A percentile compares a stretch with the other conserved stretches of the same genome.
These are phyloP conservation scores for Aspergillus jensenii DNA, from an alignment of 2,329 filamentous ascomycete species.

Conservation along the genomic window DNA sequence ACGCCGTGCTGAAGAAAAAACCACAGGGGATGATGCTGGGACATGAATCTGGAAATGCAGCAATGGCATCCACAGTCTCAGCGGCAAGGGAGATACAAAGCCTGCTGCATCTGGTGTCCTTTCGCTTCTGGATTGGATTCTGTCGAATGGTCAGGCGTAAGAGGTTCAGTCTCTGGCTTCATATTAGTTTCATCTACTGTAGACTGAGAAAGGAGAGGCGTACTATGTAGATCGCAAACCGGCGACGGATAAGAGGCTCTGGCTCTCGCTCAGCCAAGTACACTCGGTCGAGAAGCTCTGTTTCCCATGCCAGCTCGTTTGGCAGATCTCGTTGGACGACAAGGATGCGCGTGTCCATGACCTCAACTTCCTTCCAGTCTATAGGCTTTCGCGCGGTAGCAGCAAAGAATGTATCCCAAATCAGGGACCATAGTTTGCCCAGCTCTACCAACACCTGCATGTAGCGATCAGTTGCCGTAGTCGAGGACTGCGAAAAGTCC, in stretches of 20 bases:
- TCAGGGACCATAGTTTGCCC: background rate
- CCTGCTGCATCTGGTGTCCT: background rate
- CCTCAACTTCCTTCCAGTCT: background rate
- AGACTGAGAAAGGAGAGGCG: background rate
- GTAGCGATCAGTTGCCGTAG: background rate
- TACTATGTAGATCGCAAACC: background rate
- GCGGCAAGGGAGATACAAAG: background rate
- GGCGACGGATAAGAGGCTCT: background rate
- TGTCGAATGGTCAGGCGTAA: background rate
- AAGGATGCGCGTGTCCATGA: background rate
- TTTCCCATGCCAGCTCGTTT: background rate
- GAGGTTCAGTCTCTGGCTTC: background rate
- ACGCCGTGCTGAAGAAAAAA: background rate
- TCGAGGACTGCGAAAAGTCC: background rate
- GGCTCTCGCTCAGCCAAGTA: background rate
- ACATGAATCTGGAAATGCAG: background rate
- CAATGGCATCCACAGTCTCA: background rate
- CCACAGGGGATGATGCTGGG: background rate
- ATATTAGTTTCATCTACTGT: background rate
- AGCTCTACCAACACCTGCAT: background rate
- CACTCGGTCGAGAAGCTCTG: background rate
- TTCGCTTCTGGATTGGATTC: background rate
- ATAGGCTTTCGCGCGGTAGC: background rate
- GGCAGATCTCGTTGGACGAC: background rate
- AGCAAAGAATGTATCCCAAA: background rate